Evolutionary conservation across 1,139 yeast genomes (phyloP), one percentile per base, ranked within the genome.

Genomic region (Hemisphaericaspora subhashii): DNA sequence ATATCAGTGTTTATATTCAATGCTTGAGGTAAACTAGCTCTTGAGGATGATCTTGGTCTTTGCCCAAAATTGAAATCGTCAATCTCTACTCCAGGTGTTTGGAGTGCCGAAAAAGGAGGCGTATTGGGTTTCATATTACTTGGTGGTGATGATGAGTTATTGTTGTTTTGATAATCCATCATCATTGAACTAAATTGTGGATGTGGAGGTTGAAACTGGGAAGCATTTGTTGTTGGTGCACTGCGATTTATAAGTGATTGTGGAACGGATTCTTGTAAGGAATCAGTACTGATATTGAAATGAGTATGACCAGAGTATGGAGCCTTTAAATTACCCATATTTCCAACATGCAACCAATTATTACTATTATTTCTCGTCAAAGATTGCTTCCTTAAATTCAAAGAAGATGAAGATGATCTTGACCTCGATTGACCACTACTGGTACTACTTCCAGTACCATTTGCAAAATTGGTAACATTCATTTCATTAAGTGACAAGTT

Each of bases 281-380:
- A 67, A 43, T 71, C 77, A 0, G 75, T 62, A 41, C 73, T 66
- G 11, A 52, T 58, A 44, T 64, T 63, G 24, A 55, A 52, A 18
- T 53, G 60, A 8, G 58, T 53, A 32, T 57, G 47, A 14, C 36
- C 42, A 13, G 43, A 43, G 16, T 35, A 38, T 24, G 45, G 43
- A 10, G 67, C 61, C 42, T 70, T 61, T 17, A 68, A 60, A 35
- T 58, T 65, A 46, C 56, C 62, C 42, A 72, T 58, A 46, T 71
- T 72, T 1, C 77, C 77, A 31, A 72, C 73, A 52, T 72, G 77
- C 33, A 72, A 58, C 77, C 77, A 72, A 45, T 61, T 67, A 44
- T 58, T 62, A 14, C 74, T 68, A 46, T 70, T 72, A 46, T 69
- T 69, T 47, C 77, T 57, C 0, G 77, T 69, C 33, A 72, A 61